These are phyloP conservation scores for Pleurotus tuber-regium DNA, from an alignment of 768 basidiomycete genomes.

Conservation along the genomic window DNA sequence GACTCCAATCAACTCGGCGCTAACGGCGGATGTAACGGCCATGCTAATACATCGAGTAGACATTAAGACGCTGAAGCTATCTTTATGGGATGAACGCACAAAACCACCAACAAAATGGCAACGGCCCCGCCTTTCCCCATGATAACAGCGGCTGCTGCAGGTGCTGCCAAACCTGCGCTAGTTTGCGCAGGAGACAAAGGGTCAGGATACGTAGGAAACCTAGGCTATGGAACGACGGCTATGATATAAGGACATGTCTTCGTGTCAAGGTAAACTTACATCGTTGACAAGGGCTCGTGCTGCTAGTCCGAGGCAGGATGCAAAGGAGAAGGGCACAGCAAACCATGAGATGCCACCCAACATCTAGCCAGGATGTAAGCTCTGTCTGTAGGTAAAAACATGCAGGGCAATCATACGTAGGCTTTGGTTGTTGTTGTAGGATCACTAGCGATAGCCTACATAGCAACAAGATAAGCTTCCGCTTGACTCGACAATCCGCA, in stretches of 20 bases:
- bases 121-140: slow-evolving; percentile 44
- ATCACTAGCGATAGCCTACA: slow-evolving; percentile 47
- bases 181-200: slow-evolving; percentile 34
- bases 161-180: slow-evolving; percentile 43
- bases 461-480: background rate
- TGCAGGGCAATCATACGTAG: slow-evolving; percentile 31
- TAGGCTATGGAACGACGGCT: slow-evolving; percentile 30
- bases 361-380: slow-evolving; percentile 30
- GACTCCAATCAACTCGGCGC: slow-evolving; percentile 44
- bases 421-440: slow-evolving; percentile 50
- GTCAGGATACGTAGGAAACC: slow-evolving; percentile 52
- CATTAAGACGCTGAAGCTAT: background rate
- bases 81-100: slow-evolving; percentile 19
- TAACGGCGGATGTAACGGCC: slow-evolving; percentile 46
- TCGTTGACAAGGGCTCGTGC: slow-evolving; percentile 33
- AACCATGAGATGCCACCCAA: slow-evolving; percentile 60
- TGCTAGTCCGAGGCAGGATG: slow-evolving; percentile 44
- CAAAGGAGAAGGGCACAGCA: slow-evolving; percentile 51
- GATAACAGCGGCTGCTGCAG: slow-evolving; percentile 43
- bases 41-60: slow-evolving; percentile 23
- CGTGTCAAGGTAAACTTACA: slow-evolving; percentile 16
- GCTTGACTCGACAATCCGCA: background rate
- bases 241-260: background rate
- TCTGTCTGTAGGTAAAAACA: background rate
- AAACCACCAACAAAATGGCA: slow-evolving; percentile 42